These are phyloP conservation scores for Trypanosoma melophagium DNA, from an alignment of 208 protist genomes.

Conservation along the genomic window DNA sequence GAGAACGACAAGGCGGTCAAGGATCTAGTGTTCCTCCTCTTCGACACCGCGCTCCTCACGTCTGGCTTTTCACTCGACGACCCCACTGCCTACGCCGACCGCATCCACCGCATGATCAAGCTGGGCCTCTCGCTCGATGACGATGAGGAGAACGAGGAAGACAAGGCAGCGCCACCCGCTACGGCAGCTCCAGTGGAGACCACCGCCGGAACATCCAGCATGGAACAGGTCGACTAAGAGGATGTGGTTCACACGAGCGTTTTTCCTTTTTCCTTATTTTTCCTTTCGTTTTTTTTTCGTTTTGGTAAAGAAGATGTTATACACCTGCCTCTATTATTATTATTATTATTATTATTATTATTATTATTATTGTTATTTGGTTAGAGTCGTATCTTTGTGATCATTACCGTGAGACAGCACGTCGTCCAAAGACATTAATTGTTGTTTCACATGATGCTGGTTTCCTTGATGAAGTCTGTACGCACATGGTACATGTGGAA, in stretches of 20 bases:
- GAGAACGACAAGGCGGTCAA: conserved; percentile 97
- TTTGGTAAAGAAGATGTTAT: too few species aligned
- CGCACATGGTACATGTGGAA: conserved; percentile 92
- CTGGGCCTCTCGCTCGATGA: conserved; percentile 95
- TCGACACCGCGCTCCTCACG: conserved; percentile 97
- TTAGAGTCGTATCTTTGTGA: conserved; percentile 90
- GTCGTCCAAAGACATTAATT: conserved; percentile 90
- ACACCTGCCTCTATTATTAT: too few species aligned
- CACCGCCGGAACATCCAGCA: conserved; percentile 75
- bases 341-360: conserved; percentile 16
- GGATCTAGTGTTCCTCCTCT: conserved; percentile 98
- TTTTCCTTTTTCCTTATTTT: too few species aligned
- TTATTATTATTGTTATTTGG: too few species aligned
- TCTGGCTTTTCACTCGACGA: conserved; percentile 99
- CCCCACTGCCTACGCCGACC: conserved; percentile 89
- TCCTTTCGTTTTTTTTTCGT: too few species aligned
- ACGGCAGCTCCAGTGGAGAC: conserved; percentile 50
- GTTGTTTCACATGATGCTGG: conserved; percentile 96
- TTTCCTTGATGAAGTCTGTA: conserved; percentile 95
- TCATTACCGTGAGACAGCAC: conserved; percentile 76
- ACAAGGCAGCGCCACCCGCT: conserved; percentile 20
- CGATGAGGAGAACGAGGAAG: conserved; percentile 68
- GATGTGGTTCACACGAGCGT: too few species aligned
- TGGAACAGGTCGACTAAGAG: conserved; percentile 96
- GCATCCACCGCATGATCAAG: conserved; percentile 99